Evolutionary conservation across 352 stramenopile species (phyloP).

Genomic region (Heterotrichella gracilis): DNA sequence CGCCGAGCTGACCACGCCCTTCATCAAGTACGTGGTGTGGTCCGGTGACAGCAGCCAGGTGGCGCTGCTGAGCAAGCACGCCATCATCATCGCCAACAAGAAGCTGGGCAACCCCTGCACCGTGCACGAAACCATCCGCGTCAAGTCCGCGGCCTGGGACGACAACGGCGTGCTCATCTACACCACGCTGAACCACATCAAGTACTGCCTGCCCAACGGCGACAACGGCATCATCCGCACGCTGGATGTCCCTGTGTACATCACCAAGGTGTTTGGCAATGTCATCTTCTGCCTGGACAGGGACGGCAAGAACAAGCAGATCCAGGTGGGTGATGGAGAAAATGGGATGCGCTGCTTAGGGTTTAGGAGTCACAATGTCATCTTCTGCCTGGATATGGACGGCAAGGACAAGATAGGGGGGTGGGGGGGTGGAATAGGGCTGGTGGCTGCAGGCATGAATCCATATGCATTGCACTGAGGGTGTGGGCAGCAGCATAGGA

Average conservation of each 20-base stretch:
- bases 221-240: constrained; percentile 90
- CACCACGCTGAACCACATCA: constrained; percentile 73
- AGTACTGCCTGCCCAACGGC: constrained; percentile 46
- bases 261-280: constrained; percentile 63
- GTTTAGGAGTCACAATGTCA: too few relatives aligned
- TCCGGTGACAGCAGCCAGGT: constrained; percentile 74
- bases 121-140: constrained; percentile 73
- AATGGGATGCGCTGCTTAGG: too few relatives aligned
- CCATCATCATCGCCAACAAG: constrained; percentile 73
- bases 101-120: constrained; percentile 80
- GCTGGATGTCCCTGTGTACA: constrained; percentile 79
- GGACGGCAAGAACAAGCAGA: constrained; percentile 74
- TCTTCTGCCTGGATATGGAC: too few relatives aligned
- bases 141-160: constrained; percentile 66
- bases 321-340: too few relatives aligned
- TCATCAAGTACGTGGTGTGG: constrained; percentile 90
- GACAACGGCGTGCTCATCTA: constrained; percentile 83
- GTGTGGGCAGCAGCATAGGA: too few relatives aligned
- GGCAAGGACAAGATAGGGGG: too few relatives aligned
- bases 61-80: constrained; percentile 80
- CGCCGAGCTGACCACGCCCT: constrained; percentile 61
- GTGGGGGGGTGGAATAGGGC: too few relatives aligned
- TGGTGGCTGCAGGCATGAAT: too few relatives aligned
- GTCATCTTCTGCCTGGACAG: too few relatives aligned
- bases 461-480: too few relatives aligned